A percentile compares a stretch with the other conserved stretches of the same genome.
Evolutionary conservation across 768 basidiomycete genomes (phyloP).

Genomic region (Leccinum rimulosum): DNA sequence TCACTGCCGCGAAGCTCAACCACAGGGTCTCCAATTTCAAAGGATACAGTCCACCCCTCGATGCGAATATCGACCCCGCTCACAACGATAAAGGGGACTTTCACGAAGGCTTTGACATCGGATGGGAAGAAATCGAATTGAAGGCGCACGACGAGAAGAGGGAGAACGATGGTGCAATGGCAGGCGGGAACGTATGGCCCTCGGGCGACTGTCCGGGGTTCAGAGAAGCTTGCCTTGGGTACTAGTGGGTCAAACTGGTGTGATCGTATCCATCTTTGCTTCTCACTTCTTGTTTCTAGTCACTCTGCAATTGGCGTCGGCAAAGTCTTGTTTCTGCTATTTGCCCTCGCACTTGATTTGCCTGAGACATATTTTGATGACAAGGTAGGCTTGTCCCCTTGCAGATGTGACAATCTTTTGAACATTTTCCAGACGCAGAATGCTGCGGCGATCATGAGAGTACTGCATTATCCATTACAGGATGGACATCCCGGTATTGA

Average conservation of each 20-base stretch:
- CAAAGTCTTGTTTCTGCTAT: constrained; percentile 59
- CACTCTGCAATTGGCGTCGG: constrained; percentile 54
- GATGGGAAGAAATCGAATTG: constrained; percentile 54
- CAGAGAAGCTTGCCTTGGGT: constrained; percentile 53
- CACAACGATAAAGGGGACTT: constrained; percentile 74
- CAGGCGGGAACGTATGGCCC: constrained; percentile 81
- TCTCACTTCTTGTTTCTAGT: constrained; percentile 37
- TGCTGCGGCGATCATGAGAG: constrained; percentile 61
- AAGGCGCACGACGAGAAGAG: constrained; percentile 27
- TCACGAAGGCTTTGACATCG: constrained; percentile 89
- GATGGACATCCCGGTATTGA: constrained; percentile 45
- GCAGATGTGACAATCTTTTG: neutral
- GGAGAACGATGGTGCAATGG: constrained; percentile 53
- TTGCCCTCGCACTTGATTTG: constrained; percentile 65
- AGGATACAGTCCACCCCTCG: constrained; percentile 68
- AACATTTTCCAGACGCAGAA: constrained; percentile 47
- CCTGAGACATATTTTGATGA: constrained; percentile 63
- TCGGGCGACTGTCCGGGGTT: constrained; percentile 56
- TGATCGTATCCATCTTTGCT: constrained; percentile 3
- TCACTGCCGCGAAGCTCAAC: constrained; percentile 48
- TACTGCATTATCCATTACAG: constrained; percentile 79
- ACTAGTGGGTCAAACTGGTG: constrained; percentile 53
- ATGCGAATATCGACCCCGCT: constrained; percentile 68
- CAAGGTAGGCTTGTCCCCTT: constrained; percentile 42
- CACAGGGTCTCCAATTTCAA: constrained; percentile 72